Percentiles rank a stretch among this genome's conserved stretches.
Evolutionary conservation across 768 basidiomycete species (phyloP).

Genomic region (Baorangia bicolor): DNA sequence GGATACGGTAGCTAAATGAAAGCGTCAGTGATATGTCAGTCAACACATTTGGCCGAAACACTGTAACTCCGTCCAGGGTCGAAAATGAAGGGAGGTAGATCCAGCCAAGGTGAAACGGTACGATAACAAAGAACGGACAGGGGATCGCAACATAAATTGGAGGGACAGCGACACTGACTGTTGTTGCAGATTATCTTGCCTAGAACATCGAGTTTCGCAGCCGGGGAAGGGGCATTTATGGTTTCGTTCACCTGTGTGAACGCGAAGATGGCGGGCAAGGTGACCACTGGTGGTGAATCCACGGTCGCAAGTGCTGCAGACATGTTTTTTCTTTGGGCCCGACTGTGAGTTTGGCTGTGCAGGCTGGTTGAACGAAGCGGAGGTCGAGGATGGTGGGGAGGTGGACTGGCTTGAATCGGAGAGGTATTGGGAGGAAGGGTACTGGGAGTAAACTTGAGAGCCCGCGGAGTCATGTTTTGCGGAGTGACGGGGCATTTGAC

Average conservation of each 20-base stretch:
- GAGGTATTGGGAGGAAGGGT: conserved; percentile 21
- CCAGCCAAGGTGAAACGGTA: not conserved
- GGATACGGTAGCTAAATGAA: conserved; percentile 67
- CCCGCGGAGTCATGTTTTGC: conserved; percentile 24
- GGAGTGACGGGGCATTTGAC: conserved; percentile 33
- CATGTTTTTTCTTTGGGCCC: conserved; percentile 42
- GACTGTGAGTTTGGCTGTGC: not conserved
- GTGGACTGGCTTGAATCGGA: conserved; percentile 28
- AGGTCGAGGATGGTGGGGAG: conserved; percentile 10
- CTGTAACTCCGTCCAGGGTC: conserved; percentile 17
- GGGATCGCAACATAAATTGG: not conserved
- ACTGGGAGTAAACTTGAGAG: conserved; percentile 20
- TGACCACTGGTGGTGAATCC: conserved; percentile 89
- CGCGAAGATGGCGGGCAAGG: conserved; percentile 81
- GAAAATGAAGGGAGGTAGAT: conserved; percentile 9
- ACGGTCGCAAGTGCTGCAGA: conserved; percentile 72
- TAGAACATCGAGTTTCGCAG: conserved; percentile 85
- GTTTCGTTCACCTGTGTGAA: conserved; percentile 90
- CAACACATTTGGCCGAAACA: not conserved
- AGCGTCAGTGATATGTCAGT: conserved; percentile 13
- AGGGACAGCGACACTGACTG: conserved; percentile 20
- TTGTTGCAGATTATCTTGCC: conserved; percentile 81
- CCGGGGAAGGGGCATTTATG: conserved; percentile 95
- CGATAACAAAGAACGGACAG: not conserved
- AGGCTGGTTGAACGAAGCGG: not conserved